phyloP scores from a whole-genome alignment of 768 basidiomycete species.

The Neoboletus magnificus region DNA sequence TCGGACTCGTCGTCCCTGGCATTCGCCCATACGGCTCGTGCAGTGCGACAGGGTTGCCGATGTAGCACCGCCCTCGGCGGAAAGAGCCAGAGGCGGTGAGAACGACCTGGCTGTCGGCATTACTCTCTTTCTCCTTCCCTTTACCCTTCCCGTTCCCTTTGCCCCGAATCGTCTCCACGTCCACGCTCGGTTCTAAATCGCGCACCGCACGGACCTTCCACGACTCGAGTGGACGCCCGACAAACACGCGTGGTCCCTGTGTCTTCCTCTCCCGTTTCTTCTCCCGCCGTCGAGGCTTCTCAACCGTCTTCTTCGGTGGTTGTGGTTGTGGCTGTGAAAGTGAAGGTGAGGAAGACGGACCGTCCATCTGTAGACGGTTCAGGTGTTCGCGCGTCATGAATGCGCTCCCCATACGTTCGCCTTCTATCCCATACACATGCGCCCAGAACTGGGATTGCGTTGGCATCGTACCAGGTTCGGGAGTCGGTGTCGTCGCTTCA shows the following conservation, averaged over 20 bases:
- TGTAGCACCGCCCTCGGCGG: conserved; percentile 13
- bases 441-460: conserved; percentile 29
- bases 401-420: conserved; percentile 26
- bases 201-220: conserved; percentile 23
- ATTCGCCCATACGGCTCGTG: conserved; percentile 23
- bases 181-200: conserved; percentile 21
- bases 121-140: not conserved
- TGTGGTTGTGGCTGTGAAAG: not conserved
- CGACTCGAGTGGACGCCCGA: conserved; percentile 22
- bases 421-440: conserved; percentile 32
- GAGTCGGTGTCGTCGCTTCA: not conserved
- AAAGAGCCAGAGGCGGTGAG: not conserved
- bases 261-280: not conserved
- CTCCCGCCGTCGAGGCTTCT: not conserved
- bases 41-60: conserved; percentile 17
- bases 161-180: not conserved
- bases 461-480: not conserved
- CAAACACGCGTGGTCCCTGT: conserved; percentile 19
- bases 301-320: not conserved
- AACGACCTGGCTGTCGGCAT: not conserved
- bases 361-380: not conserved
- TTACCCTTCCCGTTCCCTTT: not conserved
- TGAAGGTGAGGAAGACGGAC: not conserved
- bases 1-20: not conserved
- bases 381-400: conserved; percentile 18